phyloP scores from a whole-genome alignment of 371 early-diverging fungal genomes.

The Dipsacomyces acuminosporus region DNA sequence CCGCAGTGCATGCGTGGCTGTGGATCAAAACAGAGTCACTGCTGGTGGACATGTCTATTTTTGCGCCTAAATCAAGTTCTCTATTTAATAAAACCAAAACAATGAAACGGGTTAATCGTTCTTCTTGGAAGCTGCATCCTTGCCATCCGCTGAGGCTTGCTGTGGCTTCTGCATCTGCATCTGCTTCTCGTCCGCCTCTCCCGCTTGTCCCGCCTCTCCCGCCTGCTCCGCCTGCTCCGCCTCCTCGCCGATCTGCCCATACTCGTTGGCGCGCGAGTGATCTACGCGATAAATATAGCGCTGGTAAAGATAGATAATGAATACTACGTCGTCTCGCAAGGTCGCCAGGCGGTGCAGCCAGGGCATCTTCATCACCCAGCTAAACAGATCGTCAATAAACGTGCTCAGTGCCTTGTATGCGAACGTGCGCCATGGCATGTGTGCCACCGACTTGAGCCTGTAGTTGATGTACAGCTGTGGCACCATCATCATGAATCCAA shows the following conservation, averaged over 20 bases:
- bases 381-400: slow-evolving; percentile 92
- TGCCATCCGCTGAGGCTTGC: not conserved
- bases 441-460: slow-evolving; percentile 85
- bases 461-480: slow-evolving; percentile 94
- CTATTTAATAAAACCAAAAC: too few relatives aligned
- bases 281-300: slow-evolving; percentile 83
- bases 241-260: slow-evolving; percentile 75
- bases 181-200: too few relatives aligned
- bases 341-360: slow-evolving; percentile 88
- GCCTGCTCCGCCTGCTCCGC: slow-evolving; percentile 3
- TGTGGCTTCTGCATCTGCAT: too few relatives aligned
- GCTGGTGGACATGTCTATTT: too few relatives aligned
- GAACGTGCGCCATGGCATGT: slow-evolving; percentile 91
- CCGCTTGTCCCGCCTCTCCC: too few relatives aligned
- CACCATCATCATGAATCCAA: slow-evolving; percentile 89
- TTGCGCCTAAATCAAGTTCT: too few relatives aligned
- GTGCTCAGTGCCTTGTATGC: slow-evolving; percentile 95
- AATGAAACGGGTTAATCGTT: slow-evolving; percentile 46
- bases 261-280: slow-evolving; percentile 83
- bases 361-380: slow-evolving; percentile 94
- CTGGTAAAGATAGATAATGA: slow-evolving; percentile 85
- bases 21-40: too few relatives aligned
- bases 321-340: slow-evolving; percentile 84
- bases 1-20: too few relatives aligned
- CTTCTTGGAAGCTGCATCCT: slow-evolving; percentile 45